Evolutionary conservation across 768 basidiomycete species (phyloP).

Genomic region (Boletus rufocinnamomeus): DNA sequence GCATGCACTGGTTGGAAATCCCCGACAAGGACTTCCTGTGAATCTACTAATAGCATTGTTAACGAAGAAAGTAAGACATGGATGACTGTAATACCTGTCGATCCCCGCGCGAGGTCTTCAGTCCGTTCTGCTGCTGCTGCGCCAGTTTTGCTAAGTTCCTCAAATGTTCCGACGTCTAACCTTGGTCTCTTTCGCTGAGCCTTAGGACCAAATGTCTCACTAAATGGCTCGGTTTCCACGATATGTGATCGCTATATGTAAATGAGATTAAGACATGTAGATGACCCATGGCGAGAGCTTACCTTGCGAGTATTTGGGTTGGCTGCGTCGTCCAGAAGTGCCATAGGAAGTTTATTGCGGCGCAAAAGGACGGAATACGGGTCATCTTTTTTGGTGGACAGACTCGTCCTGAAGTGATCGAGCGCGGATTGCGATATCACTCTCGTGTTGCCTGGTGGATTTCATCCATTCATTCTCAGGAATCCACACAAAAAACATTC

Average conservation of each 20-base stretch:
- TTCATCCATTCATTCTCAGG: conserved; percentile 11
- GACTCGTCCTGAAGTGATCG: conserved; percentile 93
- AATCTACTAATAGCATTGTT: conserved; percentile 12
- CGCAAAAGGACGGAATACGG: conserved; percentile 94
- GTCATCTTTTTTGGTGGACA: conserved; percentile 82
- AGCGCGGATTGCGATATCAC: conserved; percentile 96
- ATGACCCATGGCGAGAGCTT: conserved; percentile 11
- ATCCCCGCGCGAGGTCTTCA: conserved; percentile 39
- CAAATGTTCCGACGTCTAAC: conserved; percentile 87
- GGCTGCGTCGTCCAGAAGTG: conserved; percentile 84
- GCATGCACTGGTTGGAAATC: conserved; percentile 65
- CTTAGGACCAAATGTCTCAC: conserved; percentile 94
- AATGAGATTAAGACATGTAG: conserved; percentile 5
- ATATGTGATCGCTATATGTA: conserved; percentile 79
- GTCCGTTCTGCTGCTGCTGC: conserved; percentile 54
- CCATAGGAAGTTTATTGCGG: conserved; percentile 97
- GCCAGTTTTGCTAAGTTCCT: conserved; percentile 77
- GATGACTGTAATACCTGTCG: conserved; percentile 42
- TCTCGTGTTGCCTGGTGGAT: conserved; percentile 82
- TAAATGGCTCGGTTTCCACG: conserved; percentile 93
- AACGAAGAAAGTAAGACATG: not conserved
- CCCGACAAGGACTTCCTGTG: conserved; percentile 21
- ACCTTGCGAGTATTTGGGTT: conserved; percentile 82
- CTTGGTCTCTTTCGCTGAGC: conserved; percentile 90
- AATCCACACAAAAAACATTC: not conserved